These are phyloP conservation scores for Chaetoceros tenuissimus DNA, from an alignment of 108 stramenopile species.

Conservation along the genomic window DNA sequence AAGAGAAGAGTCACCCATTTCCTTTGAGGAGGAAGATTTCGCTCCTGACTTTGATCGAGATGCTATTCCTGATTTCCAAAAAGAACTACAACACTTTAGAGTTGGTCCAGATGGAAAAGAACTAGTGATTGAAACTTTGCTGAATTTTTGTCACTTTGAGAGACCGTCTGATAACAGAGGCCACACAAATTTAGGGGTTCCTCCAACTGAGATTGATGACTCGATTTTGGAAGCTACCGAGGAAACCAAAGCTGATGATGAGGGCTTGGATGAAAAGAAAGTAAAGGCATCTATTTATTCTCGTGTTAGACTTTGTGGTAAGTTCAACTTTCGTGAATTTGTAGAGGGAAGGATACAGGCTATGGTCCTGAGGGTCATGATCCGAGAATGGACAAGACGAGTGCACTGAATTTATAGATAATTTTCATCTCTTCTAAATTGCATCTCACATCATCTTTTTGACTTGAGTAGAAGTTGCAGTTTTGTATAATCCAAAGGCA, in stretches of 20 bases:
- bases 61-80: slow-evolving; percentile 79
- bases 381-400: too few relatives aligned
- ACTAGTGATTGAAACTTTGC: slow-evolving; percentile 62
- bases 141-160: slow-evolving; percentile 78
- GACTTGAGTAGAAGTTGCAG: slow-evolving; percentile 62
- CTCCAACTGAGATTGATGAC: slow-evolving; percentile 13
- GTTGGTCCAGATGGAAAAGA: slow-evolving; percentile 75
- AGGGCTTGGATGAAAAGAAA: not conserved
- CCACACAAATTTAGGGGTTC: slow-evolving; percentile 56
- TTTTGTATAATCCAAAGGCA: slow-evolving; percentile 55
- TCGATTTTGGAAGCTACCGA: not conserved
- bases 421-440: too few relatives aligned
- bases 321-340: too few relatives aligned
- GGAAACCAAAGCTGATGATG: not conserved
- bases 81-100: slow-evolving; percentile 83
- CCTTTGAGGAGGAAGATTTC: slow-evolving; percentile 74
- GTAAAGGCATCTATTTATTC: not conserved
- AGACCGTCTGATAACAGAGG: slow-evolving; percentile 27
- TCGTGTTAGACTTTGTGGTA: not conserved
- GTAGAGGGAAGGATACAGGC: too few relatives aligned
- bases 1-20: slow-evolving; percentile 30
- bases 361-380: too few relatives aligned
- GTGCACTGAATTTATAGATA: too few relatives aligned
- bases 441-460: too few relatives aligned
- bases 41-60: slow-evolving; percentile 64